Evolutionary conservation across 345 rosid genomes (phyloP).

Genomic region (Acer campestre): DNA sequence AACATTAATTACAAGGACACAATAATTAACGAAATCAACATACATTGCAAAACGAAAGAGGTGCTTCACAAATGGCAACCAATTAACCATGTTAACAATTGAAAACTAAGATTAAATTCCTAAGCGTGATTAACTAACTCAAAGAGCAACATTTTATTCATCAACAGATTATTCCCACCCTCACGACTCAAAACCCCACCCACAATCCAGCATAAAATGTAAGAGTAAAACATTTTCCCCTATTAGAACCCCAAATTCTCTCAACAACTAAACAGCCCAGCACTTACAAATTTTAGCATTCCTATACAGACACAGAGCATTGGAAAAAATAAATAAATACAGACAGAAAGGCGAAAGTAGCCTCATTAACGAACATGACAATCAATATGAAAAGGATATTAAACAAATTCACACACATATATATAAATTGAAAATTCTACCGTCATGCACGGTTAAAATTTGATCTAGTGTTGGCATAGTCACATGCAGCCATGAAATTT

Average conservation of each 20-base stretch:
- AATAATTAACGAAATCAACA: neutral
- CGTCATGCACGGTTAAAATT: no score
- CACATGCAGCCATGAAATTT: no score
- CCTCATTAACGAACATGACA: no score
- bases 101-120: neutral
- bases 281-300: neutral
- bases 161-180: neutral
- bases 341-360: no score
- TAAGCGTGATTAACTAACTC: neutral
- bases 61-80: neutral
- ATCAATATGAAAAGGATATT: neutral
- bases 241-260: neutral
- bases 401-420: neutral
- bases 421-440: neutral
- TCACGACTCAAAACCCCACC: neutral
- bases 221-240: neutral
- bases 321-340: no score
- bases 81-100: neutral
- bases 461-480: no score
- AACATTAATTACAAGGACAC: neutral
- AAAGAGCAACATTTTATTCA: neutral
- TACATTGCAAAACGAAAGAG: neutral
- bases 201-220: neutral
- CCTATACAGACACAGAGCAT: no score
- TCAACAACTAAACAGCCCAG: neutral